These are phyloP conservation scores for Penicillium canariense DNA, from an alignment of 495 filamentous ascomycete species.

Conservation along the genomic window DNA sequence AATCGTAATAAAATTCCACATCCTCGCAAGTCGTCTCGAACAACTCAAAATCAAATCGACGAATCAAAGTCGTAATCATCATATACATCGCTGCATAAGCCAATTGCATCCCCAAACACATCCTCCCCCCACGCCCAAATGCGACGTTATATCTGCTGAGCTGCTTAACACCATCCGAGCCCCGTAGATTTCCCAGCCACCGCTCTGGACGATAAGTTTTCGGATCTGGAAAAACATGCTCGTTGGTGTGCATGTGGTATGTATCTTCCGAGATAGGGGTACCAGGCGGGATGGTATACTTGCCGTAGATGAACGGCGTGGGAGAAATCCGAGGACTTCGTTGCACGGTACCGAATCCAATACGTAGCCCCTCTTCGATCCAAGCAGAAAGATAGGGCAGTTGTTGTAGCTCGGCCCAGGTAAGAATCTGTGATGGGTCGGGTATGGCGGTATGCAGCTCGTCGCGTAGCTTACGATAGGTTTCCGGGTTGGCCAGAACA, in stretches of 20 bases:
- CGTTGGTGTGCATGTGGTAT: neutral
- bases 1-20: neutral
- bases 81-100: conserved; percentile 48
- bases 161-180: neutral
- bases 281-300: neutral
- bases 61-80: conserved; percentile 42
- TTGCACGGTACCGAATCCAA: neutral
- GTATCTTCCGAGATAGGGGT: neutral
- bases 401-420: neutral
- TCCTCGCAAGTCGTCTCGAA: conserved; percentile 11
- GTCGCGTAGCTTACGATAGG: neutral
- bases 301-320: neutral
- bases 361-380: neutral
- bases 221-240: neutral
- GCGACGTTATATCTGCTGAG: conserved; percentile 12
- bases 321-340: neutral
- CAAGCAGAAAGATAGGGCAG: neutral
- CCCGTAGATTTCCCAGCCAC: neutral
- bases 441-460: neutral
- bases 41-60: conserved; percentile 30
- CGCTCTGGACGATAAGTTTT: neutral
- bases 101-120: conserved; percentile 41
- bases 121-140: conserved; percentile 32
- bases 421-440: neutral
- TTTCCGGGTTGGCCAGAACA: neutral